Evolutionary conservation across 805 yeast genomes (phyloP).

Genomic region (Suhomyces vadensis): DNA sequence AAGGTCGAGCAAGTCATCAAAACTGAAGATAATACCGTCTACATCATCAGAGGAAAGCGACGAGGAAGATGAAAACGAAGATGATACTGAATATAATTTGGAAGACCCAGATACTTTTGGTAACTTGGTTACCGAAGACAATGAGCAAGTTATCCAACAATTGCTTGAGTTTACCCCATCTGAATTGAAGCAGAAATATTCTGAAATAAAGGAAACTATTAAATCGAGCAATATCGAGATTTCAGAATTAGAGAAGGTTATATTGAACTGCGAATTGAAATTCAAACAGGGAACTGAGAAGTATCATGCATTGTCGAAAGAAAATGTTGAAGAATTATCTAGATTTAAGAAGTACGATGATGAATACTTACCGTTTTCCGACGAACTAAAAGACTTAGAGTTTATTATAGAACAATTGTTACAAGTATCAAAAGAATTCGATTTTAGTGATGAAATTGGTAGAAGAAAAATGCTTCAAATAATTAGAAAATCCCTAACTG

Average conservation of each 20-base stretch:
- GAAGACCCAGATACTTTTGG: slow-evolving; percentile 9
- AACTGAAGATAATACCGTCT: not conserved
- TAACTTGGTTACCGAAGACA: slow-evolving; percentile 17
- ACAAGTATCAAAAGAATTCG: slow-evolving; percentile 66
- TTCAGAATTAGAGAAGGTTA: slow-evolving; percentile 9
- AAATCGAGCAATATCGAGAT: slow-evolving; percentile 8
- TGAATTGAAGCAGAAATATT: slow-evolving; percentile 13
- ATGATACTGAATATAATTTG: no score
- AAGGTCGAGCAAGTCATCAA: slow-evolving; percentile 19
- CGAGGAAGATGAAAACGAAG: not conserved
- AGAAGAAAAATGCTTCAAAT: slow-evolving; percentile 68
- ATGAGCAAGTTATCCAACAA: slow-evolving; percentile 14
- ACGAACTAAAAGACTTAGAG: slow-evolving; percentile 60
- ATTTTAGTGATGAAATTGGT: slow-evolving; percentile 88
- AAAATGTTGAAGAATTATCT: slow-evolving; percentile 9
- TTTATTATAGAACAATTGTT: slow-evolving; percentile 76
- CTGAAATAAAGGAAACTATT: slow-evolving; percentile 11
- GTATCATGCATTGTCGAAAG: slow-evolving; percentile 11
- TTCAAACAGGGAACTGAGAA: slow-evolving; percentile 13
- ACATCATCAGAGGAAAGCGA: slow-evolving; percentile 1
- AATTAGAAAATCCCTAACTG: slow-evolving; percentile 51
- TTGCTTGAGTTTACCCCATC: slow-evolving; percentile 11
- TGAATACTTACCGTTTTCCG: slow-evolving; percentile 30
- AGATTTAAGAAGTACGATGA: slow-evolving; percentile 19
- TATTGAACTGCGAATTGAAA: slow-evolving; percentile 10